Conservation (phyloP, 2,329 filamentous ascomycete genomes). For the Fusarium graminum region DNA sequence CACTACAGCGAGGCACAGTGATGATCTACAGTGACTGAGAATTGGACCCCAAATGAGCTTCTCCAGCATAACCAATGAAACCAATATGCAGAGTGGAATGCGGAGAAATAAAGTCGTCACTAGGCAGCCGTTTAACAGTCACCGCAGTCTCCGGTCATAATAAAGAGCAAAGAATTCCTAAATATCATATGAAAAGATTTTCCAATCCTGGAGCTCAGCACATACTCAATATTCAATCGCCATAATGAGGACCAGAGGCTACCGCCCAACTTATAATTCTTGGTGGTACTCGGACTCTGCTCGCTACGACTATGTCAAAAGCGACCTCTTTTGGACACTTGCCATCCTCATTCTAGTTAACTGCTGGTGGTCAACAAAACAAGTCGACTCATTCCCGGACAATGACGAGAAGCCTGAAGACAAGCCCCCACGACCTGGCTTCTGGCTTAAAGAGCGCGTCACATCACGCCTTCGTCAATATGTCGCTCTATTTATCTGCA, state of each 20-base stretch:
- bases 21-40: neutral
- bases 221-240: neutral
- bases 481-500: neutral
- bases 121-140: slow-evolving; percentile 22
- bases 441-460: slow-evolving; percentile 15
- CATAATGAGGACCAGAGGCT: slow-evolving; percentile 6
- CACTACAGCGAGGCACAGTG: neutral
- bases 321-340: slow-evolving; percentile 33
- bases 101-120: neutral
- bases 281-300: slow-evolving; percentile 28
- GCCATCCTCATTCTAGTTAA: slow-evolving; percentile 23
- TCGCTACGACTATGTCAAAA: slow-evolving; percentile 32
- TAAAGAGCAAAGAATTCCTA: neutral
- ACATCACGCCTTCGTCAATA: slow-evolving; percentile 19
- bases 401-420: neutral
- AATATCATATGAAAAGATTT: neutral
- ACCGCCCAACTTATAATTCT: neutral
- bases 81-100: neutral
- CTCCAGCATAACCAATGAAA: neutral
- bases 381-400: slow-evolving; percentile 7
- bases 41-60: neutral
- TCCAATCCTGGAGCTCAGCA: neutral
- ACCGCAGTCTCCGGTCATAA: neutral
- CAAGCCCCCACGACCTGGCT: neutral
- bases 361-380: slow-evolving; percentile 22